Conservation (phyloP, 345 rosid species). For the Heritiera littoralis region DNA sequence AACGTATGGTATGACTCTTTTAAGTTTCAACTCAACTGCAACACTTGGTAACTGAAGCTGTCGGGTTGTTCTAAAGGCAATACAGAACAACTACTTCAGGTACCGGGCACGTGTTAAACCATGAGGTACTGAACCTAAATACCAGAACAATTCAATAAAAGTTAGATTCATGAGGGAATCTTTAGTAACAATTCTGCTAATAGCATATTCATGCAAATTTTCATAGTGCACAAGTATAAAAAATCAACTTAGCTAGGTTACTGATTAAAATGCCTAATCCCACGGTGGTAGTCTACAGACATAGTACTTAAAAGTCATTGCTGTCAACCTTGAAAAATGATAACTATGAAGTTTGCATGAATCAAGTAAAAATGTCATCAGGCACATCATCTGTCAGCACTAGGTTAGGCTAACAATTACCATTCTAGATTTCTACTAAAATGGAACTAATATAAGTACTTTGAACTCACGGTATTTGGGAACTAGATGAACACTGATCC, state of each 20-base stretch:
- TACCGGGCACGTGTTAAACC: not conserved
- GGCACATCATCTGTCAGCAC: not conserved
- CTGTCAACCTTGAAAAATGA: not conserved
- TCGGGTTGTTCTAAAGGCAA: not conserved
- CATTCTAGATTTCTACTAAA: not conserved
- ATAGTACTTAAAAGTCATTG: not conserved
- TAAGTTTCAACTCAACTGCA: not conserved
- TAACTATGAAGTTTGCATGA: not conserved
- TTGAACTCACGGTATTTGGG: not conserved
- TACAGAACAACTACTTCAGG: not conserved
- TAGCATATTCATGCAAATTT: too few relatives aligned
- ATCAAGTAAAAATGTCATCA: not conserved
- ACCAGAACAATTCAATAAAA: not conserved
- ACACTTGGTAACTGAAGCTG: not conserved
- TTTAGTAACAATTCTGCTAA: not conserved
- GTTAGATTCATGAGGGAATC: slow-evolving; percentile 1
- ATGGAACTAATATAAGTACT: not conserved
- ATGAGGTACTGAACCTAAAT: slow-evolving; percentile 1
- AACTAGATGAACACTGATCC: not conserved
- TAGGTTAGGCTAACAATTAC: not conserved
- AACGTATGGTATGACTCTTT: not conserved
- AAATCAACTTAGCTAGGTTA: not conserved
- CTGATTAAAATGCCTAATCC: not conserved
- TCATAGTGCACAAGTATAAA: not conserved
- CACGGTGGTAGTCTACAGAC: not conserved